Base-by-base conservation (phyloP, 2,329 filamentous ascomycete species). In the Fusarium mexicanum region DNA sequence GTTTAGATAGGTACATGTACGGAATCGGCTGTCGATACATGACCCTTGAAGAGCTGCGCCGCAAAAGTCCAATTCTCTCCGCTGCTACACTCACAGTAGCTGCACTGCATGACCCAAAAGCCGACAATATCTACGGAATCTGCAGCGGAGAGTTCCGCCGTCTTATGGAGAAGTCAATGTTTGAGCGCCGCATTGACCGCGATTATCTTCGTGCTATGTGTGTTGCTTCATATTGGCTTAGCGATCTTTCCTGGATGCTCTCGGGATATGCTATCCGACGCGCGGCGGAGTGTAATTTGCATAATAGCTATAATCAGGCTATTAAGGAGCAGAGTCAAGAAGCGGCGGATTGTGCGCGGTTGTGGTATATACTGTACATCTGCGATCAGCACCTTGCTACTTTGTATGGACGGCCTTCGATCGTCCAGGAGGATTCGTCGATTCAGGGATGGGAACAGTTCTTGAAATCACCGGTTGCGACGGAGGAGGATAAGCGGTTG, bases 321-420 rank as follows among this genome's bases (percentile, higher is more conserved):
- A 77, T 86, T 4, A 70, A 78, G 4, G 83, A 82, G 22, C 79
- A 81, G 29, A 82, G 80, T 18, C 81, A 84, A 18, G 85, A 87
- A 48, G 84, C 84, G 1, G 83, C 85, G 64, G 88, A 91, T 65
- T 86, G 86, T 41, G 85, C 90, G 8, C 84, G 90, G 26, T 80
- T 91, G 18, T 91, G 90, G 90, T 91, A 91, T 74, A 79, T 89
- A 38, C 81, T 89, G 3, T 91, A 90, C 68, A 87, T 91, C 12
- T 91, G 89, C 71, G 89, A 91, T 65, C 88, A 90, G 67, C 89
- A 91, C 72, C 85, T 91, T 5, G 89, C 88, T 24, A 91, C 90
- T 29, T 81, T 90, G 0, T 91, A 91, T 61, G 88, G 89, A 5
- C 84, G 90, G 6, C 87, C 88, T 3, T 87, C 88, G 0, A 86